Evolutionary conservation across 257 asterid species (phyloP).

Genomic region (Dorcoceras hygrometricum): DNA sequence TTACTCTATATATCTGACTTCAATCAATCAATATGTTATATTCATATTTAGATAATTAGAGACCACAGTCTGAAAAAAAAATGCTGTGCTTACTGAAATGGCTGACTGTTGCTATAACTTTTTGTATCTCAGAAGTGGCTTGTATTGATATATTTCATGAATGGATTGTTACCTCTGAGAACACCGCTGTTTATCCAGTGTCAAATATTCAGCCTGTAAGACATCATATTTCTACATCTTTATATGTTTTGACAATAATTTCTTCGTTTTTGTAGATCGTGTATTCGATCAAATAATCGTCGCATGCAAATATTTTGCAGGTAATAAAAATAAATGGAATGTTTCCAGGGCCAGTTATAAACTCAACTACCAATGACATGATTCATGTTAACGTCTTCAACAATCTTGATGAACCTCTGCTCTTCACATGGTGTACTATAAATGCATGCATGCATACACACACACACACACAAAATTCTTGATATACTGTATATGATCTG

Average conservation of each 20-base stretch:
- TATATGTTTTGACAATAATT: neutral
- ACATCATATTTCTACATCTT: neutral
- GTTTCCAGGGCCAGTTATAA: slow-evolving; percentile 72
- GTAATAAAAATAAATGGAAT: slow-evolving; percentile 59
- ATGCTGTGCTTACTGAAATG: neutral
- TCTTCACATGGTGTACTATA: slow-evolving; percentile 49
- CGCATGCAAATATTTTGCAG: slow-evolving; percentile 28
- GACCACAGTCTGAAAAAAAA: neutral
- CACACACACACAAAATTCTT: no score
- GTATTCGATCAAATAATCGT: neutral
- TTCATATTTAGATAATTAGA: neutral
- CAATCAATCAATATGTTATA: neutral
- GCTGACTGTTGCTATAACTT: slow-evolving; percentile 11
- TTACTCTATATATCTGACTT: neutral
- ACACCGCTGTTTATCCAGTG: slow-evolving; percentile 23
- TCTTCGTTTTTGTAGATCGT: neutral
- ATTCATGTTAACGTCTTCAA: slow-evolving; percentile 56
- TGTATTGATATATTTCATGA: slow-evolving; percentile 32
- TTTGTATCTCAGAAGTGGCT: slow-evolving; percentile 14
- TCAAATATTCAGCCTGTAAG: slow-evolving; percentile 29
- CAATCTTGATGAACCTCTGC: slow-evolving; percentile 49
- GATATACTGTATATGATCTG: no score
- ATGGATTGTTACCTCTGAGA: slow-evolving; percentile 36
- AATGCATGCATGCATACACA: neutral
- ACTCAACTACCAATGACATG: slow-evolving; percentile 50